These are phyloP conservation scores for Penicillium mononematosum DNA, from an alignment of 495 filamentous ascomycete genomes.

Conservation along the genomic window DNA sequence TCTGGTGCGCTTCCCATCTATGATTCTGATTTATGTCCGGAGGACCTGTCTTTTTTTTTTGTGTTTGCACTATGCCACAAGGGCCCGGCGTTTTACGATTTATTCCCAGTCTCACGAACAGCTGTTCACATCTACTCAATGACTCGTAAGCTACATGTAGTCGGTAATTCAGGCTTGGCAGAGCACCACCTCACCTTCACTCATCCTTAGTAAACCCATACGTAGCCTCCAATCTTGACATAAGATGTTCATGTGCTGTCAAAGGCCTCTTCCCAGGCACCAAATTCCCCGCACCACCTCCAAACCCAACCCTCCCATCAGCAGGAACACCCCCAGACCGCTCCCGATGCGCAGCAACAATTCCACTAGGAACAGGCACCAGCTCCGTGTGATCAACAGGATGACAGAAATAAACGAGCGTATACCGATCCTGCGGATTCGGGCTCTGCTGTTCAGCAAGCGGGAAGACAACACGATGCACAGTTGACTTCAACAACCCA, in stretches of 20 bases:
- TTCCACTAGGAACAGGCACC: conserved; percentile 69
- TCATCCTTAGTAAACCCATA: conserved; percentile 55
- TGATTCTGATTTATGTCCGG: conserved; percentile 24
- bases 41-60: conserved; percentile 2
- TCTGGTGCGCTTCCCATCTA: conserved; percentile 19
- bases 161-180: not conserved
- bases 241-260: conserved; percentile 83
- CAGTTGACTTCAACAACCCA: conserved; percentile 77
- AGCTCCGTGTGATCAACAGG: conserved; percentile 70
- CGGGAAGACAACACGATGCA: conserved; percentile 86
- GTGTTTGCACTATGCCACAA: conserved; percentile 12
- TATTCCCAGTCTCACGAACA: conserved; percentile 5
- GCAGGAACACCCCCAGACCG: conserved; percentile 21
- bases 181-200: conserved; percentile 1
- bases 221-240: conserved; percentile 69
- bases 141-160: not conserved
- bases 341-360: conserved; percentile 46
- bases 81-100: conserved; percentile 14
- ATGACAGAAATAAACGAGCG: conserved; percentile 90
- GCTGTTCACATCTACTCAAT: conserved; percentile 9
- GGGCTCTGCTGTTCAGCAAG: conserved; percentile 37
- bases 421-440: conserved; percentile 71
- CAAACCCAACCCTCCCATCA: conserved; percentile 39
- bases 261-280: conserved; percentile 57
- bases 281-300: conserved; percentile 38